Conservation (phyloP, 805 yeast species). For the Saturnispora zaruensis region DNA sequence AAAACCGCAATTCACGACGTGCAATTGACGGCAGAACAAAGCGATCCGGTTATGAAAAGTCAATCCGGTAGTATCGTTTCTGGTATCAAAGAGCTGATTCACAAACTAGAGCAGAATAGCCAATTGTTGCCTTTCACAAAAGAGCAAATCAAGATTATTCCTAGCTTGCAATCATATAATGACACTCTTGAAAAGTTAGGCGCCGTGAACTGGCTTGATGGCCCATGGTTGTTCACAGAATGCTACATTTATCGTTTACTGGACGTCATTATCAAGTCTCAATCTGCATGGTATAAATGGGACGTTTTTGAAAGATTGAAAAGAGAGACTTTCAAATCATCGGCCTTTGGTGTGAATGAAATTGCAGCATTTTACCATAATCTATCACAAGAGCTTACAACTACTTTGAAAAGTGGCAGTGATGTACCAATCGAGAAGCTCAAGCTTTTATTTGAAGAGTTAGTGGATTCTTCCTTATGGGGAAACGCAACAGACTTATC, state of each 20-base stretch:
- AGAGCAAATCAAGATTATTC: conserved; percentile 19
- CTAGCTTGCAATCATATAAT: conserved; percentile 52
- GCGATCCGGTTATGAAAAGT: conserved; percentile 19
- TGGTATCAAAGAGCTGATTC: conserved; percentile 36
- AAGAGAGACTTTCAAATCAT: conserved; percentile 63
- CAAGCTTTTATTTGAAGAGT: conserved; percentile 64
- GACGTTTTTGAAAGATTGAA: conserved; percentile 73
- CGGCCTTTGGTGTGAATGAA: conserved; percentile 72
- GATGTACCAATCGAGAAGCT: conserved; percentile 30
- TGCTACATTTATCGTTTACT: conserved; percentile 72
- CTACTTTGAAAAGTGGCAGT: conserved; percentile 20
- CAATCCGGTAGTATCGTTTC: conserved; percentile 43
- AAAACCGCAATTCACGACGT: conserved; percentile 61
- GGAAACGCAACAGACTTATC: conserved; percentile 97
- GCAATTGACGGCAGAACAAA: conserved; percentile 6
- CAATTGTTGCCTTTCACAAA: conserved; percentile 35
- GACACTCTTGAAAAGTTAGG: conserved; percentile 34
- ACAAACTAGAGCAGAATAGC: conserved; percentile 36
- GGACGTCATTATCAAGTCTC: conserved; percentile 35
- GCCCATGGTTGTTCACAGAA: conserved; percentile 88
- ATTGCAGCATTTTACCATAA: conserved; percentile 57
- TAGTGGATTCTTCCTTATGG: conserved; percentile 86
- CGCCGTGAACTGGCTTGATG: conserved; percentile 63
- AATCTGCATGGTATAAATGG: conserved; percentile 41
- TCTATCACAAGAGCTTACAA: conserved; percentile 21